Evolutionary conservation across 805 yeast species (phyloP).

Genomic region (Cyberlindnera mycetangii): DNA sequence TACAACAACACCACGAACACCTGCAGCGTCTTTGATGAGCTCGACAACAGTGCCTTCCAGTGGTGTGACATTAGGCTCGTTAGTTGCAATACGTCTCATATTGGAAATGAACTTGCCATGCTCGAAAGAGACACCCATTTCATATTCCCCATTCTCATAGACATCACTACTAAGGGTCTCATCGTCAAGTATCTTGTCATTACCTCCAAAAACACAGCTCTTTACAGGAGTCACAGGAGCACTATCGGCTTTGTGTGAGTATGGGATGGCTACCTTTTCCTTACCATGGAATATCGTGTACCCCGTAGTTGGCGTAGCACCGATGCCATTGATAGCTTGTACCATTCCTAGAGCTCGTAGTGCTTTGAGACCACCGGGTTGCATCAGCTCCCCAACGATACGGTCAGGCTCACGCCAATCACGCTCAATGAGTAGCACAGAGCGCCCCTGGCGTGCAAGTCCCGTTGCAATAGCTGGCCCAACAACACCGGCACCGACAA

Average conservation of each 20-base stretch:
- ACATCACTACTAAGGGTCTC: constrained; percentile 44
- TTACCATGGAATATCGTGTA: constrained; percentile 73
- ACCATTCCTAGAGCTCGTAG: constrained; percentile 79
- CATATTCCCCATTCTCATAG: constrained; percentile 58
- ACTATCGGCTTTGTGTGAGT: constrained; percentile 60
- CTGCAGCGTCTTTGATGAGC: constrained; percentile 51
- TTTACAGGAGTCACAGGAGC: constrained; percentile 48
- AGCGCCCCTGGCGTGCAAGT: constrained; percentile 85
- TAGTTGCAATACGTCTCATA: constrained; percentile 64
- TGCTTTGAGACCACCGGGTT: constrained; percentile 94
- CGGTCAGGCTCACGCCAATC: constrained; percentile 93
- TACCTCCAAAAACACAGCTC: constrained; percentile 53
- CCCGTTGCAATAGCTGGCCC: constrained; percentile 94
- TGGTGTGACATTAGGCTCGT: constrained; percentile 71
- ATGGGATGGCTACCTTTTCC: constrained; percentile 56
- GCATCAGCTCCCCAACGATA: constrained; percentile 95
- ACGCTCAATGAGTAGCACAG: constrained; percentile 72
- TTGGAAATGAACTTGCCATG: constrained; percentile 87
- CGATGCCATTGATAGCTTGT: constrained; percentile 68
- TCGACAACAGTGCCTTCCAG: constrained; percentile 81
- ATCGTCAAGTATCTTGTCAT: constrained; percentile 53
- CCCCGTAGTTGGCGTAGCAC: constrained; percentile 75
- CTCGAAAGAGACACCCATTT: constrained; percentile 82
- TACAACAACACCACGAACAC: constrained; percentile 75
- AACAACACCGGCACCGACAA: constrained; percentile 98